phyloP scores from a whole-genome alignment of 306 rosid genomes.

The Casuarina glauca region DNA sequence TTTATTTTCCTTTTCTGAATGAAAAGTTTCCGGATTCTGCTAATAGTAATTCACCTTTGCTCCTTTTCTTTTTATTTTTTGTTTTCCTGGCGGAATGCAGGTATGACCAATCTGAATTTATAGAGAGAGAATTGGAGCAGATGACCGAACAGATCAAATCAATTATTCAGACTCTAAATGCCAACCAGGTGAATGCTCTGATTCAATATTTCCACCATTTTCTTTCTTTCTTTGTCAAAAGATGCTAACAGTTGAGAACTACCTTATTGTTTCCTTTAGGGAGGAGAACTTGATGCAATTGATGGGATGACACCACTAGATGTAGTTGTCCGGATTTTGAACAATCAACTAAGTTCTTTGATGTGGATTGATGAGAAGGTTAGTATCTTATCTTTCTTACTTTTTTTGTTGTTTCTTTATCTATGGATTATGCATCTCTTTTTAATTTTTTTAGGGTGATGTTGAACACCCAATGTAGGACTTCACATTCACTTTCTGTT shows the following conservation, averaged over 20 bases:
- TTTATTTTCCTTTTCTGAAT: background rate
- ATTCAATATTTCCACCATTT: slow-evolving; percentile 1
- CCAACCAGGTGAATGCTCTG: slow-evolving; percentile 68
- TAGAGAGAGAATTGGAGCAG: slow-evolving; percentile 92
- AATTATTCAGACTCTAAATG: slow-evolving; percentile 79
- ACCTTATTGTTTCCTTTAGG: slow-evolving; percentile 46
- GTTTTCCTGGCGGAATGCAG: slow-evolving; percentile 32
- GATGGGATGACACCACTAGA: slow-evolving; percentile 85
- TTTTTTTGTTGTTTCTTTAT: background rate
- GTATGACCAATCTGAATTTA: slow-evolving; percentile 90
- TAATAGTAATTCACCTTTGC: background rate
- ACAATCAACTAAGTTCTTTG: slow-evolving; percentile 89
- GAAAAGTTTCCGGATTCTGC: background rate
- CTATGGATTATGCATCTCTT: background rate
- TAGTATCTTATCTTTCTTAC: slow-evolving; percentile 29
- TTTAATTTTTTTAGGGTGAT: background rate
- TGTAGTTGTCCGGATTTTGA: slow-evolving; percentile 81
- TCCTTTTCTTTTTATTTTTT: background rate
- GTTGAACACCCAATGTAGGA: background rate
- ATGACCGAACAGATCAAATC: slow-evolving; percentile 94
- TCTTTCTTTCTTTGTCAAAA: background rate
- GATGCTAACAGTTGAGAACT: slow-evolving; percentile 15
- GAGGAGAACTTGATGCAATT: slow-evolving; percentile 75
- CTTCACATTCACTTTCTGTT: background rate
- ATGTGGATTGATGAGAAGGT: slow-evolving; percentile 99